Evolutionary conservation across 2,329 filamentous ascomycete genomes (phyloP).

Genomic region (Fusarium clavum): DNA sequence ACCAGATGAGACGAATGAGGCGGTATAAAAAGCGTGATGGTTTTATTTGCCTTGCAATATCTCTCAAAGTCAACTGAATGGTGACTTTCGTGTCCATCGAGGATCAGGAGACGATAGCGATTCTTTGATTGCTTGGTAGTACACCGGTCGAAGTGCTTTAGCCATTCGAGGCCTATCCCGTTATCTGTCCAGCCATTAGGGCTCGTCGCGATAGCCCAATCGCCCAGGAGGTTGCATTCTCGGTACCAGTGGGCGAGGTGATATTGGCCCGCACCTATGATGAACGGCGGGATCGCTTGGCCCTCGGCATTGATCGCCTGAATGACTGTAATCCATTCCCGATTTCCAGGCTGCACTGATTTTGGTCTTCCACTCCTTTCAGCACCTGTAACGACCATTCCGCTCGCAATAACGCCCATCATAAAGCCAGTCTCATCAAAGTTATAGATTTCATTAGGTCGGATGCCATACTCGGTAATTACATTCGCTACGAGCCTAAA

Average conservation of each 20-base stretch:
- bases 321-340: neutral
- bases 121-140: no score
- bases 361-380: neutral
- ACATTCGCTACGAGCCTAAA: neutral
- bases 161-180: no score
- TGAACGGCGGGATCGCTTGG: neutral
- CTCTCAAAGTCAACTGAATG: neutral
- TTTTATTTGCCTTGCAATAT: neutral
- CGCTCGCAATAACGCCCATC: neutral
- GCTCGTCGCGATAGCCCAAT: no score
- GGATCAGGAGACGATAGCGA: neutral
- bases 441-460: neutral
- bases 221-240: no score
- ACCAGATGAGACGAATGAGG: neutral
- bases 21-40: neutral
- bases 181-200: no score
- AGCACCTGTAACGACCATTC: neutral
- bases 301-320: neutral
- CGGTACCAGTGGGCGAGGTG: no score
- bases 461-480: conserved; percentile 30
- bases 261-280: no score
- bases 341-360: neutral
- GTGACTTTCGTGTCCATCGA: neutral
- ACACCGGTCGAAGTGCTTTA: no score
- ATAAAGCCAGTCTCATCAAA: neutral